A percentile compares a stretch with the other conserved stretches of the same genome.
phyloP scores from a whole-genome alignment of 768 basidiomycete genomes.

The Calocybe indica region DNA sequence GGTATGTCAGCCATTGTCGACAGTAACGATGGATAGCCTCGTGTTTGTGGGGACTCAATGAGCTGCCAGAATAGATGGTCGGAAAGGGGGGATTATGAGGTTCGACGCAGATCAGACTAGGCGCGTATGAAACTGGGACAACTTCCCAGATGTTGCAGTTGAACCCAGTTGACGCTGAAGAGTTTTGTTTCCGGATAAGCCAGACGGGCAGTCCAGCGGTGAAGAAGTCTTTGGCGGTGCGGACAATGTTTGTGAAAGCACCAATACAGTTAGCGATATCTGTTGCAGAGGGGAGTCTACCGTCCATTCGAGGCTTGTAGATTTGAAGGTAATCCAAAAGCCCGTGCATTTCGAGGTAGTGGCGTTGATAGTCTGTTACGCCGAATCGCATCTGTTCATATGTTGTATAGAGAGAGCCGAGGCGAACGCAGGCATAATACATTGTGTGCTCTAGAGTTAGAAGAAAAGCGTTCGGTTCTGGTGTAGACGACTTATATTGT shows the following conservation, averaged over 20 bases:
- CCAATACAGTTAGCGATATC: neutral
- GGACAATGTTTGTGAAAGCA: neutral
- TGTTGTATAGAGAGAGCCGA: neutral
- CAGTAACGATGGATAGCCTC: neutral
- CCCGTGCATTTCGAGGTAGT: neutral
- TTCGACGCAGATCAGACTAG: no score
- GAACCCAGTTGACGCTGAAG: no score
- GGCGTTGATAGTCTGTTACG: neutral
- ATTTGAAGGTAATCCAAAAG: neutral
- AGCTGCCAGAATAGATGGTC: neutral
- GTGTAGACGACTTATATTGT: neutral
- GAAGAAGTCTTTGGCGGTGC: neutral
- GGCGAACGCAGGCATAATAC: neutral
- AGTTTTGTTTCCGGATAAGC: neutral
- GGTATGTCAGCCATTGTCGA: neutral
- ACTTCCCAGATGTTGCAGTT: no score
- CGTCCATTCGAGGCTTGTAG: neutral
- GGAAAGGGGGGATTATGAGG: neutral
- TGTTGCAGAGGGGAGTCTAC: neutral
- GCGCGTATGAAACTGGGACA: no score
- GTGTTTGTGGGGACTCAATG: neutral
- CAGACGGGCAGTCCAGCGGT: neutral
- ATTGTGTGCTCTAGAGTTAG: neutral
- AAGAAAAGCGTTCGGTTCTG: neutral
- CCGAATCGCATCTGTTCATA: neutral